Base-by-base conservation (phyloP, 1,284 basidiomycete genomes). In the Bjerkandera adusta region DNA sequence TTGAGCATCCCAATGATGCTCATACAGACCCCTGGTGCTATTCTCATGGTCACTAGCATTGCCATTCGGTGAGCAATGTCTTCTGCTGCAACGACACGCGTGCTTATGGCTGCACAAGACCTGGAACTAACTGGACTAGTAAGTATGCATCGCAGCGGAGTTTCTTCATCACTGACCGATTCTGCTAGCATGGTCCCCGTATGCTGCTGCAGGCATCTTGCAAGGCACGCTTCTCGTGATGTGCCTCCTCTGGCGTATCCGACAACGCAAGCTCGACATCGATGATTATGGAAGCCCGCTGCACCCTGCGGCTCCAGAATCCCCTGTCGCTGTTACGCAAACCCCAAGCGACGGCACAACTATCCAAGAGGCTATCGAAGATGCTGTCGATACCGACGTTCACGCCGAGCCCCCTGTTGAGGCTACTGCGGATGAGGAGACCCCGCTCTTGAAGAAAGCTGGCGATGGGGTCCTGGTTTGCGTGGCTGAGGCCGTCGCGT, bases 1-100 rank as follows among this genome's bases (percentile, higher is more conserved):
- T 73, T 98, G 18, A 94, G 88, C 57, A 89, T 98, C 53, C 86
- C 85, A 1, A 97, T 92, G 80, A 97, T 99, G 96, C 71, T 81
- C 36, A 87, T 99, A 18, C 95, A 99, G 68, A 92, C 85, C 5
- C 96, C 96, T 0, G 96, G 96, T 2, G 88, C 89, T 1, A 73
- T 92, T 16, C 66, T 94, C 30, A 97, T 99, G 81, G 88, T 94
- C 11, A 63, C 89, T 32, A 92, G 89, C 51, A 87, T 97, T 52
- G 87, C 85, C 7, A 65, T 89, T n/a, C 68, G 84, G 75, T 81
- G 57, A 10, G 72, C 40, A 47, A 25, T 27, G 10, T 3, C 11
- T 18, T 18, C 4, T 15, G 16, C 12, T 40, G 5, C 5, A 16
- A 20, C 35, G n/a, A 24, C 20, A 5, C 5, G n/a, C 29, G 11